phyloP scores from a whole-genome alignment of 345 rosid species.

The Citrus sinensis region DVS_A1.0 CM039168.1:24980001-24980500 shows the following conservation, averaged over 20 bases:
- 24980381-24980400: conserved; percentile 95
- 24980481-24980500: not conserved
- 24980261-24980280: conserved; percentile 87
- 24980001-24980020: not conserved
- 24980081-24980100: not conserved
- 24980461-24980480: not conserved
- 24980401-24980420: conserved; percentile 96
- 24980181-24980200: not conserved
- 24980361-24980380: conserved; percentile 97
- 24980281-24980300: conserved; percentile 96
- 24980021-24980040: not conserved
- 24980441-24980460: conserved; percentile 98
- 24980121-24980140: not conserved
- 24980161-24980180: not conserved
- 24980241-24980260: conserved; percentile 99
- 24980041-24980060: not conserved
- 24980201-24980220: conserved; percentile 48
- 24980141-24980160: not conserved
- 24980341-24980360: conserved; percentile 95
- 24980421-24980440: not conserved
- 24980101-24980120: not conserved
- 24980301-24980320: conserved; percentile 86
- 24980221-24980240: conserved; percentile 93
- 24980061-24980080: not conserved
- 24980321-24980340: conserved; percentile 92